Evolutionary conservation across 1,139 yeast species (phyloP), one percentile per base, ranked within the genome.

Genomic region (Suhomyces panamericanus): DNA sequence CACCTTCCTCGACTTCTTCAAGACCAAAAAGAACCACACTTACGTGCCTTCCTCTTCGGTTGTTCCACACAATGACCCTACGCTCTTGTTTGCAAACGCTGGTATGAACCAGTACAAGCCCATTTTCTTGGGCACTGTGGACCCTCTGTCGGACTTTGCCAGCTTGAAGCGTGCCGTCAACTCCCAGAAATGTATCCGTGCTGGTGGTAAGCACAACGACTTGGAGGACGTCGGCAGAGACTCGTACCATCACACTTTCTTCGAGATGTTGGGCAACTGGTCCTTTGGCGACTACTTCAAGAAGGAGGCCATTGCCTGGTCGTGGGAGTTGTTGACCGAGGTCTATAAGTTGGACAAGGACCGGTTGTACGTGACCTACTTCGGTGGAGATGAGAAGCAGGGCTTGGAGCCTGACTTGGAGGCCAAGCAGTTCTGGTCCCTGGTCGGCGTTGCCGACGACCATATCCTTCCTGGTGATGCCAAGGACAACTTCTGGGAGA

Each of bases 241-340:
- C 67, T 87, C 96, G 46, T 93, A 93, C 64, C 99, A 93, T 67
- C 99, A 93, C 67, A 93, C 99, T 11, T 93, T 95, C 63, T 93
- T 93, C 58, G 99, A 93, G 73, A 93, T 93, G 99, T 80, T 93
- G 71, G 99, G 99, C 57, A 93, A 93, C 75, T 93, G 99, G 99
- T 93, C 99, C 6, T 93, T 93, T 67, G 99, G 99, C 55, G 99
- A 93, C 69, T 93, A 93, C 66, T 93, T 93, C 81, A 93, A 93
- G 69, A 80, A 85, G 59, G 99, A 90, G 62, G 98, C 98, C 44
- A 85, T 91, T 59, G 70, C 73, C 11, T 88, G 80, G 75, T 83
- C 96, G 7, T 93, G 98, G 98, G 95, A 90, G 50, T 75, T 93
- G 50, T 77, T 93, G 62, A 90, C 98, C 42, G 69, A 78, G 52